These are phyloP conservation scores for Pelargonium myrrhifolium DNA, from an alignment of 441 rosid genomes.

Conservation along the genomic window DNA sequence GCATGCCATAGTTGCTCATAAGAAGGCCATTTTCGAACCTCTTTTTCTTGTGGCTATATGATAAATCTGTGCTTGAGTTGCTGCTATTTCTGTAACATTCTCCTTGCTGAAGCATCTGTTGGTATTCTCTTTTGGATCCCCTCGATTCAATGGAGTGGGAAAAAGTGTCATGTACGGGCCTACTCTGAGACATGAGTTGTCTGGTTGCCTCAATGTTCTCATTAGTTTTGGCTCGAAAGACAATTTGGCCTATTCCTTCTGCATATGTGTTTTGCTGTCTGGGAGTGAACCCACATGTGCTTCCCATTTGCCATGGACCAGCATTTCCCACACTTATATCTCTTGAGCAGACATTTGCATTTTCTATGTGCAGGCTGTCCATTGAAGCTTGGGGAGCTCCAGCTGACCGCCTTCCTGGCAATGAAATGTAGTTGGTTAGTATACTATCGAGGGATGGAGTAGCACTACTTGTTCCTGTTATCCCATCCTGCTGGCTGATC, in stretches of 20 bases:
- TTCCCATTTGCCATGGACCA: constrained; percentile 29
- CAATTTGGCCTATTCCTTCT: constrained; percentile 27
- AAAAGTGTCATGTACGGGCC: constrained; percentile 21
- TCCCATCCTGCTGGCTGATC: constrained; percentile 27
- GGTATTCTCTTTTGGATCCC: constrained; percentile 43
- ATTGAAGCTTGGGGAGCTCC: constrained; percentile 23
- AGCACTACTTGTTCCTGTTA: constrained; percentile 22
- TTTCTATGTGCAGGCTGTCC: constrained; percentile 27
- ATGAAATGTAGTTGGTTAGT: constrained; percentile 20
- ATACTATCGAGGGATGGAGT: constrained; percentile 25
- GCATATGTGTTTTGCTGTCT: constrained; percentile 27
- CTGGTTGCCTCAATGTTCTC: constrained; percentile 26
- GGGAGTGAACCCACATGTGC: constrained; percentile 21
- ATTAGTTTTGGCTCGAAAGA: constrained; percentile 25
- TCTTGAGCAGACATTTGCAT: constrained; percentile 25
- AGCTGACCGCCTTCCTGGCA: constrained; percentile 17
- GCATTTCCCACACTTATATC: constrained; percentile 22
- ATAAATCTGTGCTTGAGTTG: constrained; percentile 14
- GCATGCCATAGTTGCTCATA: constrained; percentile 22
- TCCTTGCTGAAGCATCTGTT: constrained; percentile 30
- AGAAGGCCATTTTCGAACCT: constrained; percentile 34
- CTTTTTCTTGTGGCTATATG: constrained; percentile 39
- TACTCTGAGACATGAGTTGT: constrained; percentile 25
- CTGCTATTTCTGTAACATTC: constrained; percentile 17
- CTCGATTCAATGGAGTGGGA: constrained; percentile 31